Percentiles rank a stretch among this genome's conserved stretches.
phyloP scores from a whole-genome alignment of 805 yeast species.

The Limtongia smithiae region DNA sequence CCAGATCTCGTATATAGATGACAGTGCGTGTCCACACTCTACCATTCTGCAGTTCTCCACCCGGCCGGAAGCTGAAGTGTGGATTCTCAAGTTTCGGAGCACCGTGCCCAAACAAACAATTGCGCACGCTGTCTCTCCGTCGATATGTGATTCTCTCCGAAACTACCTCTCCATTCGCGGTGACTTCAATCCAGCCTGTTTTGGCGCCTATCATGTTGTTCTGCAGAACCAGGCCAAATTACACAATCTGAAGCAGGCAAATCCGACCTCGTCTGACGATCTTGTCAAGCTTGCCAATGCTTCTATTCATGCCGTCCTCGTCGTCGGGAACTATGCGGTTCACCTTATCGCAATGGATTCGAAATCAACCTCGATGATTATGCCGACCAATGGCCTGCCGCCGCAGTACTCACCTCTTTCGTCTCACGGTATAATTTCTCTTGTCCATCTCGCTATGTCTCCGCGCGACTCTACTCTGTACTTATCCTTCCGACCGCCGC shows the following conservation, averaged over 20 bases:
- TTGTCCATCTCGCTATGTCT: constrained; percentile 30
- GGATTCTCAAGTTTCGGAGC: constrained; percentile 12
- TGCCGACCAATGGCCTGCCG: neutral
- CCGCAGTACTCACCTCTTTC: constrained; percentile 21
- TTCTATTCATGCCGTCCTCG: constrained; percentile 19
- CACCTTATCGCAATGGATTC: constrained; percentile 16
- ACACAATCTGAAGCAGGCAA: constrained; percentile 1
- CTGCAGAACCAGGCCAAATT: constrained; percentile 3
- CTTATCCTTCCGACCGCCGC: constrained; percentile 29
- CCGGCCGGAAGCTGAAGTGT: constrained; percentile 20
- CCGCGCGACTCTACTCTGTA: constrained; percentile 29
- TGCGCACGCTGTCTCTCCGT: constrained; percentile 8
- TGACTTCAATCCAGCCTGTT: constrained; percentile 18
- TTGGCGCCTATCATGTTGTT: constrained; percentile 19
- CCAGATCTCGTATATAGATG: constrained; percentile 20
- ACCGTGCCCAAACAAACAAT: constrained; percentile 10
- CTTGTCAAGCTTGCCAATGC: constrained; percentile 15
- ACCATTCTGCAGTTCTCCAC: constrained; percentile 20
- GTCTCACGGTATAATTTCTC: constrained; percentile 29
- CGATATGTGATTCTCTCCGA: constrained; percentile 2
- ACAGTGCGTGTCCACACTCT: constrained; percentile 7
- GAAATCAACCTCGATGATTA: neutral
- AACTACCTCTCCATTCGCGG: constrained; percentile 17
- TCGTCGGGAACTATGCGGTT: constrained; percentile 18
- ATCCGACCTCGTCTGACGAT: constrained; percentile 16